Evolutionary conservation across 192 early-diverging fungal genomes (phyloP).

Genomic region (Haplosporangium gracile): DNA sequence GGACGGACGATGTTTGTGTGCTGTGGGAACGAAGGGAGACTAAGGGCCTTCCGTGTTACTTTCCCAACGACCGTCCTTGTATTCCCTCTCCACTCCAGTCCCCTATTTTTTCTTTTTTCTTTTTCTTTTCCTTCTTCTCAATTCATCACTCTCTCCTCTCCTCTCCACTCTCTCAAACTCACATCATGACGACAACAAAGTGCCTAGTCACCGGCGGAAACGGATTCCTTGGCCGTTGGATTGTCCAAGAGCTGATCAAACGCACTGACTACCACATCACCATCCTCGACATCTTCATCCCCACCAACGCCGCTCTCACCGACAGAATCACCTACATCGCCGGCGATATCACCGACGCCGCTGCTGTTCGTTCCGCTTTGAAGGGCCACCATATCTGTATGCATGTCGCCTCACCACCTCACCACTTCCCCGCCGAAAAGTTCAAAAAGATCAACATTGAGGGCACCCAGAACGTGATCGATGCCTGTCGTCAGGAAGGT

Average conservation of each 20-base stretch:
- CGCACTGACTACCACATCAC: constrained; percentile 69
- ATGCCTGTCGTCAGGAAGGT: constrained; percentile 72
- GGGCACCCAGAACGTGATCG: constrained; percentile 89
- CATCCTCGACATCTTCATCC: constrained; percentile 84
- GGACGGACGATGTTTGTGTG: not conserved
- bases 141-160: not conserved
- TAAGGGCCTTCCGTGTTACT: not conserved
- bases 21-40: not conserved
- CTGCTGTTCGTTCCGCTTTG: constrained; percentile 73
- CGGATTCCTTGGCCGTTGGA: constrained; percentile 88
- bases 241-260: constrained; percentile 80
- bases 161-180: not conserved
- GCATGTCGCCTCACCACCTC: constrained; percentile 92
- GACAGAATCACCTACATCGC: constrained; percentile 61
- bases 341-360: constrained; percentile 65
- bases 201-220: constrained; percentile 90
- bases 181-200: constrained; percentile 30
- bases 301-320: constrained; percentile 57
- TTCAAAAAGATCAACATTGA: constrained; percentile 88
- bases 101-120: not conserved
- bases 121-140: constrained; percentile 5
- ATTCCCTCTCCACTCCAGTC: not conserved
- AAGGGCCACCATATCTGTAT: constrained; percentile 79
- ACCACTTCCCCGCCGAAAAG: constrained; percentile 74
- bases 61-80: not conserved